Conservation (phyloP, 2,329 filamentous ascomycete species). For the Kalaharituber pfeilii region DNA sequence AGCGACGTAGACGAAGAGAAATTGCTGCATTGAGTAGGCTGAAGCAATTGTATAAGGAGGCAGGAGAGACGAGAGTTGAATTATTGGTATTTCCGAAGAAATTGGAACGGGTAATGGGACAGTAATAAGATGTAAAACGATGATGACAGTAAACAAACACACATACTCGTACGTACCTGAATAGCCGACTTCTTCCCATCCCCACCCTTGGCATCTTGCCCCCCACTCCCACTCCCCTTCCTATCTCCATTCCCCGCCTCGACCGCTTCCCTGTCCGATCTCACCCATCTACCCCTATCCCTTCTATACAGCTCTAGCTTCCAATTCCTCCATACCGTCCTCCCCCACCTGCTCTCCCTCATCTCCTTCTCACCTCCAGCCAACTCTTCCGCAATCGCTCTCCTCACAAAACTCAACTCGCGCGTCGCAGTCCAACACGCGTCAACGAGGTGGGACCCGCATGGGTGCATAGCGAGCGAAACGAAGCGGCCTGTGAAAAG, state of each 20-base stretch:
- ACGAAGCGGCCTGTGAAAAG: conserved; percentile 45
- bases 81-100: too few species aligned
- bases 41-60: not conserved
- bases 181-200: conserved; percentile 17
- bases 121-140: too few species aligned
- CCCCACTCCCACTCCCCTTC: conserved; percentile 5
- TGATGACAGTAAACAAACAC: conserved; percentile 1
- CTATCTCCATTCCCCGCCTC: conserved; percentile 2
- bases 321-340: conserved; percentile 59
- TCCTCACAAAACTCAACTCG: conserved; percentile 48
- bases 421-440: conserved; percentile 46
- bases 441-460: conserved; percentile 51
- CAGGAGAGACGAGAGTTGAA: too few species aligned
- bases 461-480: conserved; percentile 42
- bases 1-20: not conserved
- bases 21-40: not conserved
- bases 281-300: conserved; percentile 45
- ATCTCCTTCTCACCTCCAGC: conserved; percentile 40
- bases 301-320: conserved; percentile 54
- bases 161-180: conserved; percentile 9
- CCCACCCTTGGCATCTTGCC: conserved; percentile 3
- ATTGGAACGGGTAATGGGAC: too few species aligned
- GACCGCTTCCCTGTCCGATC: conserved; percentile 37
- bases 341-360: conserved; percentile 41
- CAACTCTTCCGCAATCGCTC: conserved; percentile 48